Evolutionary conservation across 192 early-diverging fungal species (phyloP).

Genomic region (Coemansia sp.): DNA sequence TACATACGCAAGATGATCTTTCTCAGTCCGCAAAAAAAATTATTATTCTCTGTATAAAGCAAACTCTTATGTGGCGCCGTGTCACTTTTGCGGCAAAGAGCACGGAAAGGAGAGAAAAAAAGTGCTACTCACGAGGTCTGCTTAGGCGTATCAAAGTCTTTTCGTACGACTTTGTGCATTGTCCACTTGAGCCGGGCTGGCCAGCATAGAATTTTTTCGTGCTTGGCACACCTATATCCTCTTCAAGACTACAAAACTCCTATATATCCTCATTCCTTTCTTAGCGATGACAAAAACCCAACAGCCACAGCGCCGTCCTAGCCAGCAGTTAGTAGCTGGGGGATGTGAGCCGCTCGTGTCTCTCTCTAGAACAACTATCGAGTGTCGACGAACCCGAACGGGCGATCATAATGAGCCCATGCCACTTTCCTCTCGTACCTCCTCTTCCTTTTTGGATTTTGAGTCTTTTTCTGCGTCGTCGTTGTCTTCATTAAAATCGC

Average conservation of each 20-base stretch:
- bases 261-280: background rate
- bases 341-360: slow-evolving; percentile 47
- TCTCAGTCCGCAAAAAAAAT: background rate
- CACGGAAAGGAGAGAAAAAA: background rate
- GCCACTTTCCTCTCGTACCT: slow-evolving; percentile 19
- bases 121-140: background rate
- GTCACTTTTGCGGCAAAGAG: background rate
- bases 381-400: slow-evolving; percentile 29
- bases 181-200: background rate
- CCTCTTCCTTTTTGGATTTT: slow-evolving; percentile 34
- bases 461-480: slow-evolving; percentile 26
- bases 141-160: background rate
- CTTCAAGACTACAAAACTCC: background rate
- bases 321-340: background rate
- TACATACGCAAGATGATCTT: background rate
- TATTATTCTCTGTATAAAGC: background rate
- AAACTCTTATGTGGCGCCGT: background rate
- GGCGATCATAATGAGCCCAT: background rate
- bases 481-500: slow-evolving; percentile 15
- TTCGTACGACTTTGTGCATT: background rate
- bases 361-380: slow-evolving; percentile 30
- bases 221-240: background rate
- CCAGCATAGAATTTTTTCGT: background rate
- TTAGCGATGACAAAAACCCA: background rate
- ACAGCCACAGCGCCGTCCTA: background rate